Evolutionary conservation across 148 eudicot species (phyloP), one percentile per base, ranked within the genome.

Genomic region (Rhododendron kiyosumense): DNA sequence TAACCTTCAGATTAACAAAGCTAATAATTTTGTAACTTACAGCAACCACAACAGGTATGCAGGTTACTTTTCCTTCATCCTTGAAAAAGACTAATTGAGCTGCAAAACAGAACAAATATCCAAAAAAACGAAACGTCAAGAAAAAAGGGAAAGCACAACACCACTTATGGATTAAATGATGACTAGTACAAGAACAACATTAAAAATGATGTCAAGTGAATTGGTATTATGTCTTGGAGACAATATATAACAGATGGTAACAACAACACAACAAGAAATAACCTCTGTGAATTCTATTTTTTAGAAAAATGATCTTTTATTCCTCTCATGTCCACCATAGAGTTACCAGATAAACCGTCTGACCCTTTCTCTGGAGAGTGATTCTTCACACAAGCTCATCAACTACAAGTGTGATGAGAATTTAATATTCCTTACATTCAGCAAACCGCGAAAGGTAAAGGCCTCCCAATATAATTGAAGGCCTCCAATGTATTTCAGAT

Each of bases 31-130:
- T 69, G 41, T 28, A 85, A 86, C 99, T 94, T 92, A 97, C 99
- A 87, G 98, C 99, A 65, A 95, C 98, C 75, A 95, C 99, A 81
- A 90, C 98, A 84, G 99, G 99, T 46, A 97, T 93, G 84, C 88
- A 85, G 17, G 90, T 93, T 46, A 97, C 89, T 89, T 93, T 93
- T 83, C 88, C 87, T 89, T 90, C 90, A 85, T 83, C 94, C 87
- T 90, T 83, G 83, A 91, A 91, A 49, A 89, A 90, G 86, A 97
- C 93, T 93, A 97, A 91, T 93, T 97, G 99, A 81, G 99, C 99
- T 97, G 94, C 91, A 93, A 54, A 79, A 71, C 18, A 63, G 76
- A 54, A 7, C n/a, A 81, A 71, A 49, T n/a, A 85, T 67, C 34
- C 83, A 32, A 52, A 85, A 48, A 61, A 34, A 24, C 52, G 6